A percentile compares a stretch with the other conserved stretches of the same genome.
Conservation (phyloP, 108 stramenopile genomes). For the Schizochytrium sp. region DNA sequence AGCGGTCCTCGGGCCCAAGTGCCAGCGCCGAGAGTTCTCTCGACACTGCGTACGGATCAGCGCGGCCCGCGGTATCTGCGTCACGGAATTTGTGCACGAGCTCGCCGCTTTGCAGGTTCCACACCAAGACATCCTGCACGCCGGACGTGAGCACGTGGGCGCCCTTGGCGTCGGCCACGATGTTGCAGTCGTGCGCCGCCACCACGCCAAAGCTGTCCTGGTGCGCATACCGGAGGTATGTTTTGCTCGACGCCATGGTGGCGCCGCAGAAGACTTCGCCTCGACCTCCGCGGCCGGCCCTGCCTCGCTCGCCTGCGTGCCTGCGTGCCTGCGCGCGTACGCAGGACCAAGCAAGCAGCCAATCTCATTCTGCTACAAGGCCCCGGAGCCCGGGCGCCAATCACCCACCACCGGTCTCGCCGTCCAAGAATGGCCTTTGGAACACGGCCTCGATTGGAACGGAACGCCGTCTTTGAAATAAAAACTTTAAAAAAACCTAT, state of each 20-base stretch:
- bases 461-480: no score
- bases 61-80: not conserved
- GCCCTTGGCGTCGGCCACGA: slow-evolving; percentile 26
- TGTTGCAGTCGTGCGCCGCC: slow-evolving; percentile 37
- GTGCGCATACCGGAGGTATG: slow-evolving; percentile 45
- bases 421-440: no score
- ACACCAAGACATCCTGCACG: slow-evolving; percentile 44
- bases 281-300: no score
- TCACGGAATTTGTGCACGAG: slow-evolving; percentile 16
- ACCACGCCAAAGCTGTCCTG: slow-evolving; percentile 37
- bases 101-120: slow-evolving; percentile 39
- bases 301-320: no score
- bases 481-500: no score
- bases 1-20: not conserved
- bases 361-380: no score
- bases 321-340: no score
- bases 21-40: not conserved
- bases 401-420: no score
- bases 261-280: no score
- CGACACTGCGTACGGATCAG: not conserved
- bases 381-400: no score
- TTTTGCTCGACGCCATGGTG: slow-evolving; percentile 29
- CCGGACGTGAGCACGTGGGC: slow-evolving; percentile 34
- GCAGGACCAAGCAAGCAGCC: no score
- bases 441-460: no score